Conservation (phyloP, 345 rosid species). For the Euphorbia lathyris region DNA sequence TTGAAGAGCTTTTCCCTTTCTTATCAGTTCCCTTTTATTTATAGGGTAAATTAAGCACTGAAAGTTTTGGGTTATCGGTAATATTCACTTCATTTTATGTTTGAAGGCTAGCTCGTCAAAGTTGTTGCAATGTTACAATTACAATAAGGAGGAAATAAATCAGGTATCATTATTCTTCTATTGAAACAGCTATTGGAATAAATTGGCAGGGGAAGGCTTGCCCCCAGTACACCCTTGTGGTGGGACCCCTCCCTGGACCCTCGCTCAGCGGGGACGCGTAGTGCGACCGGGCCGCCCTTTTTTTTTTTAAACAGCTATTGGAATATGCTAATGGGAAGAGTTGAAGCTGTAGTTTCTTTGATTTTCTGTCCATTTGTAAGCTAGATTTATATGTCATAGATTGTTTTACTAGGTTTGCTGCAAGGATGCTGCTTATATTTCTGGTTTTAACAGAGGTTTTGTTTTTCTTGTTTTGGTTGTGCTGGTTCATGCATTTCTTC, state of each 20-base stretch:
- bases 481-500: not conserved
- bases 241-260: too few relatives aligned
- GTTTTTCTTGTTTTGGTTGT: not conserved
- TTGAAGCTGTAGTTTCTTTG: not conserved
- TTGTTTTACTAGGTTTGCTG: not conserved
- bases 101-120: slow-evolving; percentile 47
- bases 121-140: slow-evolving; percentile 56
- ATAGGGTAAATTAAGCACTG: not conserved
- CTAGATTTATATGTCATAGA: not conserved
- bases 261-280: too few relatives aligned
- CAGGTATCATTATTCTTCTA: slow-evolving; percentile 42
- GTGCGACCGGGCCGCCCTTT: too few relatives aligned
- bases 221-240: too few relatives aligned
- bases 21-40: too few relatives aligned
- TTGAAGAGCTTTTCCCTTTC: not conserved
- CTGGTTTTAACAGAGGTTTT: not conserved
- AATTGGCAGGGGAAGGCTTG: too few relatives aligned
- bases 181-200: not conserved
- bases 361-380: not conserved
- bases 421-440: not conserved
- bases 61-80: not conserved
- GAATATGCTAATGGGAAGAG: not conserved
- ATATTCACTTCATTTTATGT: slow-evolving; percentile 2
- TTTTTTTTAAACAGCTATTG: not conserved
- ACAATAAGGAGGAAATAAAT: slow-evolving; percentile 87